These are phyloP conservation scores for Macrocybe gigantea DNA, from an alignment of 768 basidiomycete species.

Conservation along the genomic window DNA sequence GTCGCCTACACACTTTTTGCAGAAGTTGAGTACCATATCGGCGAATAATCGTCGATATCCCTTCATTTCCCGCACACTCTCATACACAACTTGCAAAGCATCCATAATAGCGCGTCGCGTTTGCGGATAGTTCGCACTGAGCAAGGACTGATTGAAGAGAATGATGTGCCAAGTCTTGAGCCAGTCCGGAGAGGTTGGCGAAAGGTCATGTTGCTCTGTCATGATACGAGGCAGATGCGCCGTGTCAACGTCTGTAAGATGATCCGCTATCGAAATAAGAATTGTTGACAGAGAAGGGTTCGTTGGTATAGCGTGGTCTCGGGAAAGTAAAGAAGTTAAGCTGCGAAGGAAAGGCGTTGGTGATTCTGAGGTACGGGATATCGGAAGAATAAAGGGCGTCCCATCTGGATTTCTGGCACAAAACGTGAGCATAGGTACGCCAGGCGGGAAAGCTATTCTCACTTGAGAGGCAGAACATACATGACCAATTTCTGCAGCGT, in stretches of 20 bases:
- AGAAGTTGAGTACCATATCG: constrained; percentile 48
- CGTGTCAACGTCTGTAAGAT: constrained; percentile 65
- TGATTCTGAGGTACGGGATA: constrained; percentile 47
- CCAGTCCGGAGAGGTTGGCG: constrained; percentile 71
- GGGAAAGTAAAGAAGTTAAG: constrained; percentile 56
- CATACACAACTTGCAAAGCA: constrained; percentile 52
- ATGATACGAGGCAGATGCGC: constrained; percentile 56
- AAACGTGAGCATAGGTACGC: background rate
- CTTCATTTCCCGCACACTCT: constrained; percentile 64
- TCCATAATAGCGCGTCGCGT: constrained; percentile 56
- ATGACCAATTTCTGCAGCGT: constrained; percentile 52
- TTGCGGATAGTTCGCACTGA: constrained; percentile 36
- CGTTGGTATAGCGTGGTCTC: constrained; percentile 53
- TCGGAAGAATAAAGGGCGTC: constrained; percentile 41
- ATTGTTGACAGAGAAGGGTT: constrained; percentile 58
- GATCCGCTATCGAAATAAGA: constrained; percentile 60
- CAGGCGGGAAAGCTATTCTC: constrained; percentile 18
- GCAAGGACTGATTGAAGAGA: constrained; percentile 40
- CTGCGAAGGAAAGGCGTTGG: constrained; percentile 59
- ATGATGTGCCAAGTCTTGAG: constrained; percentile 59
- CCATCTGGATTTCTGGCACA: constrained; percentile 35
- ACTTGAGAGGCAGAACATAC: constrained; percentile 58
- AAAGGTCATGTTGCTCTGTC: constrained; percentile 61
- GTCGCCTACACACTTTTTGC: constrained; percentile 18
- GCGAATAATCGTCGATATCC: constrained; percentile 51